phyloP scores from a whole-genome alignment of 495 filamentous ascomycete genomes.

The Aspergillus haitiensis region DNA sequence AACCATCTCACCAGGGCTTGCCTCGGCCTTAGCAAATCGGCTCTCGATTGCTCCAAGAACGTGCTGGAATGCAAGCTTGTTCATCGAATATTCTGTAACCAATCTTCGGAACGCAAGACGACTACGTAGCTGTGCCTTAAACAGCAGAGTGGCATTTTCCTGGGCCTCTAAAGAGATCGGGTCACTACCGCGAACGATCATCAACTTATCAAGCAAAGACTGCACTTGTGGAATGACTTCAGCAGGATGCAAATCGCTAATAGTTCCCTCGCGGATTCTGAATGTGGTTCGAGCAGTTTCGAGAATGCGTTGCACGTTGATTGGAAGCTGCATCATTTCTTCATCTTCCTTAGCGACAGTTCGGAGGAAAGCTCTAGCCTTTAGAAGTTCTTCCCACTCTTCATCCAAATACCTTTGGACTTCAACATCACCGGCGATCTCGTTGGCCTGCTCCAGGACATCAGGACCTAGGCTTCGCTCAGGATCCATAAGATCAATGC shows the following conservation, averaged over 20 bases:
- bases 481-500: slow-evolving; percentile 93
- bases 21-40: slow-evolving; percentile 75
- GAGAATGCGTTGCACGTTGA: slow-evolving; percentile 88
- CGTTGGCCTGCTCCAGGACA: slow-evolving; percentile 79
- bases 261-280: slow-evolving; percentile 76
- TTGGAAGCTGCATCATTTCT: slow-evolving; percentile 82
- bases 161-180: slow-evolving; percentile 81
- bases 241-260: slow-evolving; percentile 87
- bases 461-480: slow-evolving; percentile 62
- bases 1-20: slow-evolving; percentile 96
- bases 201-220: slow-evolving; percentile 69
- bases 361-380: slow-evolving; percentile 75
- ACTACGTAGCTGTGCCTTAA: slow-evolving; percentile 88
- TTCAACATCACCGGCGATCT: slow-evolving; percentile 80
- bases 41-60: slow-evolving; percentile 88
- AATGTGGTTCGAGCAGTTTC: slow-evolving; percentile 87
- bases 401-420: slow-evolving; percentile 83
- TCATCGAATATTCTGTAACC: slow-evolving; percentile 77
- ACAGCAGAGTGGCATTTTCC: slow-evolving; percentile 78
- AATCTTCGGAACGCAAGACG: slow-evolving; percentile 89
- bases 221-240: slow-evolving; percentile 83
- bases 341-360: slow-evolving; percentile 66
- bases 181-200: slow-evolving; percentile 84
- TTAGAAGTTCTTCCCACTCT: slow-evolving; percentile 77
- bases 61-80: slow-evolving; percentile 90